These are phyloP conservation scores for Sphagnurus paluster DNA, from an alignment of 1,284 basidiomycete species.

Conservation along the genomic window DNA sequence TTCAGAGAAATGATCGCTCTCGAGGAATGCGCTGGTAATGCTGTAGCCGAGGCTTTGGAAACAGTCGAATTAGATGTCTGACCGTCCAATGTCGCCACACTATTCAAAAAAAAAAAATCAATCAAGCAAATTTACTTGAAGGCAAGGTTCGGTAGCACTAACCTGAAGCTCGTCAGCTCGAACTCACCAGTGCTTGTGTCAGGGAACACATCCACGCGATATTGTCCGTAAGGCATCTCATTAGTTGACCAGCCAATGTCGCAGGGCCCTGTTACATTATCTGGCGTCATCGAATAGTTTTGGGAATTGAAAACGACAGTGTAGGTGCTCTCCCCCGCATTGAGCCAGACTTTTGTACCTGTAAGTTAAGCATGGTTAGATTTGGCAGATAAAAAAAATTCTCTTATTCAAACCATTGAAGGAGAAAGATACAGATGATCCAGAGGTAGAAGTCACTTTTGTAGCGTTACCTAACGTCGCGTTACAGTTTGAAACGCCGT, in stretches of 20 bases:
- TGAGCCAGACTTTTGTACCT: slow-evolving; percentile 2
- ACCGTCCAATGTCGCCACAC: slow-evolving; percentile 1
- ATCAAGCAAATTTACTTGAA: background rate
- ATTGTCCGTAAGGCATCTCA: background rate
- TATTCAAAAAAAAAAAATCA: background rate
- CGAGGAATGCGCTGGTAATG: too few relatives aligned
- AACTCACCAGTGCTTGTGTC: background rate
- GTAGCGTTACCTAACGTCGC: background rate
- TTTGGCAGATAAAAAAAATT: background rate
- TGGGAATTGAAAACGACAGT: background rate
- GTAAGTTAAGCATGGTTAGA: background rate
- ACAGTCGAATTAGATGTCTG: too few relatives aligned
- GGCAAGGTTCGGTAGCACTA: background rate
- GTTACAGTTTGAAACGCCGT: slow-evolving; percentile 1
- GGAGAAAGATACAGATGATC: background rate
- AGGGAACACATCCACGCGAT: slow-evolving; percentile 1
- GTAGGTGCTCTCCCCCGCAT: slow-evolving; percentile 2
- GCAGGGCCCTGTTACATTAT: slow-evolving; percentile 1
- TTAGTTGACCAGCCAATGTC: slow-evolving; percentile 5
- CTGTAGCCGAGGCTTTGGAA: too few relatives aligned
- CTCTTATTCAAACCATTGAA: slow-evolving; percentile 1
- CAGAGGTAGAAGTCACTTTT: background rate
- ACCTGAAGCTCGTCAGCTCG: slow-evolving; percentile 2
- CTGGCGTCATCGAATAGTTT: background rate
- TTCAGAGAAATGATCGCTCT: too few relatives aligned